A percentile compares a stretch with the other conserved stretches of the same genome.
Conservation (phyloP, 495 filamentous ascomycete genomes). For the Beverwykella pulmonaria region DNA sequence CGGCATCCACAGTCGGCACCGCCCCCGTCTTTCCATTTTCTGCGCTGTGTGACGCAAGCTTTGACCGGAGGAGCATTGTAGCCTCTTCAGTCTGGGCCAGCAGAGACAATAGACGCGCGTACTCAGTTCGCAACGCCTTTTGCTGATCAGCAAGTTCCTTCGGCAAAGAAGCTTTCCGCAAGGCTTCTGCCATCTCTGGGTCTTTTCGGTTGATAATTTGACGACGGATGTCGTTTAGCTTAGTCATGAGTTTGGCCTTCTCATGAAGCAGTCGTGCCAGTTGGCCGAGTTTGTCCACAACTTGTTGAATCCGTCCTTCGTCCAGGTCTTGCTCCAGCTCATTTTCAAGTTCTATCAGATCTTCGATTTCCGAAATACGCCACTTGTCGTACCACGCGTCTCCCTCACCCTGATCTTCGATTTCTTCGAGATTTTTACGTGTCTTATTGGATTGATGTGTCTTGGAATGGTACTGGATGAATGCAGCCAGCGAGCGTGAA, state of each 20-base stretch:
- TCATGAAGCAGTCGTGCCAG: constrained; percentile 67
- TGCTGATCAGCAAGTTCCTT: constrained; percentile 81
- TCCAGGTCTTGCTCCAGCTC: constrained; percentile 63
- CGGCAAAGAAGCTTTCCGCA: constrained; percentile 71
- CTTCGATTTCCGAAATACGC: constrained; percentile 69
- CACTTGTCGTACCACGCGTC: constrained; percentile 61
- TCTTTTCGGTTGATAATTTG: constrained; percentile 64
- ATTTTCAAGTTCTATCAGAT: constrained; percentile 61
- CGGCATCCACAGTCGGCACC: constrained; percentile 87
- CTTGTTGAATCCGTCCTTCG: constrained; percentile 63
- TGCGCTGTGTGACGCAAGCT: constrained; percentile 62
- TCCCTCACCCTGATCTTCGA: constrained; percentile 49
- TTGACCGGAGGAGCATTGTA: constrained; percentile 78
- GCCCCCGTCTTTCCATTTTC: constrained; percentile 42
- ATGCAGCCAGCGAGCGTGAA: constrained; percentile 71
- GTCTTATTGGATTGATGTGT: constrained; percentile 54
- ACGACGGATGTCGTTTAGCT: constrained; percentile 72
- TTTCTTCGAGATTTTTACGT: constrained; percentile 60
- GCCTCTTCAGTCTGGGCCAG: constrained; percentile 79
- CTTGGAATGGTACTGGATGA: constrained; percentile 64
- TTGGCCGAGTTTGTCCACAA: constrained; percentile 62
- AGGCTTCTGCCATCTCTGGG: constrained; percentile 61
- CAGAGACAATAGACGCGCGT: constrained; percentile 67
- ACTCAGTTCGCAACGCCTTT: constrained; percentile 73
- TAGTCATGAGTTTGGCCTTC: constrained; percentile 65